Evolutionary conservation across 768 basidiomycete species (phyloP), one percentile per base, ranked within the genome.

Genomic region (Serendipita vermifera): DNA sequence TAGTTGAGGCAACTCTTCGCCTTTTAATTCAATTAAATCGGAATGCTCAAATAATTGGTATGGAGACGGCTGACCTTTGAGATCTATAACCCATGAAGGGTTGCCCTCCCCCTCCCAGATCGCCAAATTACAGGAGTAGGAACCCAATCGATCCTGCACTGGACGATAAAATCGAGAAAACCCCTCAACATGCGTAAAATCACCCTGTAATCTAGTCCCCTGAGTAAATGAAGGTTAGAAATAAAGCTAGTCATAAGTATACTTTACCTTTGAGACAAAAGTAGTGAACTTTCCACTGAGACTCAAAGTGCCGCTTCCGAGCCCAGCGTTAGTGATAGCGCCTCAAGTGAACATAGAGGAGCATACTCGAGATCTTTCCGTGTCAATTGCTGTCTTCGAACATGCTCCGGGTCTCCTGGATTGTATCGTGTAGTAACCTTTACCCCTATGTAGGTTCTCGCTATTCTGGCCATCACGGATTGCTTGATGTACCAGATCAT

Each of bases 291-390:
- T 15, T 2, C 46, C 46, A 51, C 46, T 51, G 29, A 22, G 29
- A 51, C n/a, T 41, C 26, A 26, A 9, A 20, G 17, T n/a, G 9
- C 39, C 39, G 26, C 39, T 41, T 17, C 36, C 13, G 13, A 17
- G 17, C 13, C 17, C 13, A 13, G 17, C 13, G 22, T 41, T n/a
- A 51, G 6, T 51, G 32, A 2, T 51, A 9, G 5, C 22, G 46
- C 5, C 20, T 22, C 11, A 51, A 29, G 9, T 20, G 20, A 15
- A 5, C 29, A 22, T 5, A 20, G 29, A 26, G 5, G n/a, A 29
- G 39, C 46, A 15, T 51, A 51, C 46, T 51, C 46, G 24, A 29
- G 22, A 51, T 51, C 46, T n/a, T 22, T 51, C n/a, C 31, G 32
- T 15, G 32, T 51, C 20, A 51, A 29, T 15, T 29, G n/a, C 27